Percentiles rank a stretch among this genome's conserved stretches.
Conservation (phyloP, 306 rosid species). For the Datisca glomerata region DNA sequence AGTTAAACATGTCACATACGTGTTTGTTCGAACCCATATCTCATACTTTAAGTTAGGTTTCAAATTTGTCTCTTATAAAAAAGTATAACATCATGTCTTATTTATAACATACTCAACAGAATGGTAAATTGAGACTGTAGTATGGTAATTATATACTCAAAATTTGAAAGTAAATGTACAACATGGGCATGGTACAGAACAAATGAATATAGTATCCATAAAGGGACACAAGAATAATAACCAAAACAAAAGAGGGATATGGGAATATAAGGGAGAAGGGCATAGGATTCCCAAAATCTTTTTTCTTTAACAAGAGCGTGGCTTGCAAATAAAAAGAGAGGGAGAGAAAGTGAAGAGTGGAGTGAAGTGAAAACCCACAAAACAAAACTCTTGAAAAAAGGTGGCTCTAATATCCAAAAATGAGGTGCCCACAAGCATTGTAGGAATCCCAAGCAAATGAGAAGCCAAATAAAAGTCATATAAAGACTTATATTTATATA, state of each 20-base stretch:
- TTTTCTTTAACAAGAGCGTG: background rate
- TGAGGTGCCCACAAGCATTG: background rate
- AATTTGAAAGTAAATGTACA: too few species aligned
- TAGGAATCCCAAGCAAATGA: background rate
- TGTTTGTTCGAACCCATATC: too few species aligned
- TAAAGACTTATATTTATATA: background rate
- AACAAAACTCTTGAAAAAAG: too few species aligned
- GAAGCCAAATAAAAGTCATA: background rate
- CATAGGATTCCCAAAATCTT: background rate
- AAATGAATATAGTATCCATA: background rate
- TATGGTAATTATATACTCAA: too few species aligned
- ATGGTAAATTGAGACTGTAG: too few species aligned
- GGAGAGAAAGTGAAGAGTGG: background rate
- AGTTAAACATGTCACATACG: too few species aligned
- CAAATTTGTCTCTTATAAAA: too few species aligned
- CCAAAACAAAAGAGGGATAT: background rate
- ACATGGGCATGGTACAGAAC: too few species aligned
- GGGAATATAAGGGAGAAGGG: background rate
- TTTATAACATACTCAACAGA: too few species aligned
- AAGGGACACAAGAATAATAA: background rate
- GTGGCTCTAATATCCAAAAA: background rate
- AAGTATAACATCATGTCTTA: too few species aligned
- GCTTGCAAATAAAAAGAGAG: background rate
- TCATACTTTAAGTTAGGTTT: too few species aligned
- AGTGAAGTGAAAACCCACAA: too few species aligned